phyloP scores from a whole-genome alignment of 2,329 filamentous ascomycete species.

The Verticillium klebahnii region DNA sequence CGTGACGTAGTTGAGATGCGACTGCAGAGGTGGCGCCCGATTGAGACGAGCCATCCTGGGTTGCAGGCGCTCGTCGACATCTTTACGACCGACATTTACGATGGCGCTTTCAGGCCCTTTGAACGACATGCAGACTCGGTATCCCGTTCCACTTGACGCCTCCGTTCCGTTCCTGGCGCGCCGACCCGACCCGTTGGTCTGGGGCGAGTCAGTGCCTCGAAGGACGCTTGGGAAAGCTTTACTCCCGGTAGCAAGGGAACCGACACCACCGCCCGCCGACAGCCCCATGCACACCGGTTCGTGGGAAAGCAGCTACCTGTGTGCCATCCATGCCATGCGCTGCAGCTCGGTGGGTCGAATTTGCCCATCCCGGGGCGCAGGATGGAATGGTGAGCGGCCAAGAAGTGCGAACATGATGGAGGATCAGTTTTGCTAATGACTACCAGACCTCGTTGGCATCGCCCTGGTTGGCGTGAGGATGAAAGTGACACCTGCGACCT shows the following conservation, averaged over 20 bases:
- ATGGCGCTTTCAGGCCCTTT: background rate
- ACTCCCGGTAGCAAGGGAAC: background rate
- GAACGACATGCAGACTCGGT: background rate
- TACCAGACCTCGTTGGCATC: background rate
- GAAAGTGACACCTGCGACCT: background rate
- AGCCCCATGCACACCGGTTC: background rate
- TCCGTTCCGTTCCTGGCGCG: background rate
- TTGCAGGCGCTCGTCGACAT: too few species aligned
- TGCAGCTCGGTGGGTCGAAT: background rate
- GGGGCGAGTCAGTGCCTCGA: background rate
- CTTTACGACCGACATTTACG: background rate
- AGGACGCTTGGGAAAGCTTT: background rate
- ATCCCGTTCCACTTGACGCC: background rate
- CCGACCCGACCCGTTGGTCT: background rate
- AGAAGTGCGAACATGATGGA: background rate
- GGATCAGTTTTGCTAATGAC: too few species aligned
- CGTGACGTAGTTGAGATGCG: background rate
- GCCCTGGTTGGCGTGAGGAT: background rate
- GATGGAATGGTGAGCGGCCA: background rate
- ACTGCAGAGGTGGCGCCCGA: too few species aligned
- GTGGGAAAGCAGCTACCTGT: background rate
- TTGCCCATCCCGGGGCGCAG: background rate
- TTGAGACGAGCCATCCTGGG: too few species aligned
- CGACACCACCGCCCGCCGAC: background rate
- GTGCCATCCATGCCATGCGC: background rate